A percentile compares a stretch with the other conserved stretches of the same genome.
phyloP scores from a whole-genome alignment of 192 early-diverging fungal species.

The Rhizoclosmatium globosum region DNA sequence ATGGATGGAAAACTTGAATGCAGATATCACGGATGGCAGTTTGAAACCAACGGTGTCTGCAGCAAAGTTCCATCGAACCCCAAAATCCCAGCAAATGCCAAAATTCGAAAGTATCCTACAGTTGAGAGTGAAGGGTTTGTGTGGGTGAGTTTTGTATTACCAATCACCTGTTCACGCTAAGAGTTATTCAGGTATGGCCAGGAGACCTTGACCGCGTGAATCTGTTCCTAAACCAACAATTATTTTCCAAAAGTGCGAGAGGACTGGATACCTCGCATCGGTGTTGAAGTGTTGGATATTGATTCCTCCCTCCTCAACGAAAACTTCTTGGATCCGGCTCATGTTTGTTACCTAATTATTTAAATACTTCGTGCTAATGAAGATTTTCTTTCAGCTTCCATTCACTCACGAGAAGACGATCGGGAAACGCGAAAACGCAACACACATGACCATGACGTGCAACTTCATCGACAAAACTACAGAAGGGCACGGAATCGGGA shows the following conservation, averaged over 20 bases:
- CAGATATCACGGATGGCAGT: slow-evolving; percentile 59
- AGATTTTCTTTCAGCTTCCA: slow-evolving; percentile 35
- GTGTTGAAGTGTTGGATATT: slow-evolving; percentile 50
- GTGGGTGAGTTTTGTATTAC: slow-evolving; percentile 36
- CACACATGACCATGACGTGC: slow-evolving; percentile 39
- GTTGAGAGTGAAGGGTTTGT: slow-evolving; percentile 40
- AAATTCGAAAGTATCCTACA: slow-evolving; percentile 43
- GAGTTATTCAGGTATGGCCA: slow-evolving; percentile 34
- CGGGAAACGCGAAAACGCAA: slow-evolving; percentile 41
- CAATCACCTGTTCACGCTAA: not conserved
- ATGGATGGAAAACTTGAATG: slow-evolving; percentile 53
- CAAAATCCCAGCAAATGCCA: slow-evolving; percentile 47
- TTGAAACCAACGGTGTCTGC: slow-evolving; percentile 45
- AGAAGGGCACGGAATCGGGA: slow-evolving; percentile 6
- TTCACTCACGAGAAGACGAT: slow-evolving; percentile 53
- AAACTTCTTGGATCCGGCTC: slow-evolving; percentile 53
- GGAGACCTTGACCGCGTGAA: slow-evolving; percentile 35
- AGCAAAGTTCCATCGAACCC: slow-evolving; percentile 45
- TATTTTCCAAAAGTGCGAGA: slow-evolving; percentile 26
- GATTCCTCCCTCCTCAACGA: slow-evolving; percentile 48
- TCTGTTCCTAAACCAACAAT: slow-evolving; percentile 28
- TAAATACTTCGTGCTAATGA: not conserved
- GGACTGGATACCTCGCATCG: slow-evolving; percentile 25
- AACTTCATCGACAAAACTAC: slow-evolving; percentile 24
- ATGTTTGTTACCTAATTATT: not conserved